A percentile compares a stretch with the other conserved stretches of the same genome.
Conservation (phyloP, 371 early-diverging fungal species). For the Mucor racemosus region DNA sequence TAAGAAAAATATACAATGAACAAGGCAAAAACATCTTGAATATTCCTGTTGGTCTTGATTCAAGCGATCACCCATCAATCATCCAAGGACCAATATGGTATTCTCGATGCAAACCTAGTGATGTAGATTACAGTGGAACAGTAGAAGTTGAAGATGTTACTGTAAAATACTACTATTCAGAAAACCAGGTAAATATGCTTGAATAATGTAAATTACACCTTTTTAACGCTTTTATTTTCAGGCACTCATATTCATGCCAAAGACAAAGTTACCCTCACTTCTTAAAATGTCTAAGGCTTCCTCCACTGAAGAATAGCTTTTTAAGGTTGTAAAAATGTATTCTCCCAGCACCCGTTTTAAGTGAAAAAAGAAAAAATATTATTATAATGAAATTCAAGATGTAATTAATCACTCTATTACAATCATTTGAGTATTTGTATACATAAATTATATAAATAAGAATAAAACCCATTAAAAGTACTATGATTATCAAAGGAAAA, state of each 20-base stretch:
- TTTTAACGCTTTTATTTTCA: background rate
- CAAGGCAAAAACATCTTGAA: background rate
- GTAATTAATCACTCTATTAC: too few species aligned
- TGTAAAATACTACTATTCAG: slow-evolving; percentile 10
- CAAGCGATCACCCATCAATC: background rate
- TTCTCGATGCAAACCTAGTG: slow-evolving; percentile 6
- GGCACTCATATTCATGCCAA: slow-evolving; percentile 1
- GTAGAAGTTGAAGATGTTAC: background rate
- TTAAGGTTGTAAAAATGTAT: too few species aligned
- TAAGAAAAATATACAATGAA: background rate
- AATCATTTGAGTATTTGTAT: too few species aligned
- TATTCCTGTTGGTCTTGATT: background rate
- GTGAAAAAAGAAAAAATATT: too few species aligned
- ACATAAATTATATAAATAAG: too few species aligned
- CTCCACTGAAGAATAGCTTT: background rate
- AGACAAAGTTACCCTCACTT: background rate
- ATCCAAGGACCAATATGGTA: slow-evolving; percentile 16
- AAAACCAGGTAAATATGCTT: background rate
- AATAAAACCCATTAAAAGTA: too few species aligned
- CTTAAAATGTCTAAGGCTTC: background rate
- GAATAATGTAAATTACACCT: background rate
- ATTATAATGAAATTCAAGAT: too few species aligned
- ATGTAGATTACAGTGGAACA: background rate
- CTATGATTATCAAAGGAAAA: too few species aligned
- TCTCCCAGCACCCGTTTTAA: too few species aligned